Percentiles rank a stretch among this genome's conserved stretches.
phyloP scores from a whole-genome alignment of 495 filamentous ascomycete genomes.

The Aspergillus carlsbadensis region DNA sequence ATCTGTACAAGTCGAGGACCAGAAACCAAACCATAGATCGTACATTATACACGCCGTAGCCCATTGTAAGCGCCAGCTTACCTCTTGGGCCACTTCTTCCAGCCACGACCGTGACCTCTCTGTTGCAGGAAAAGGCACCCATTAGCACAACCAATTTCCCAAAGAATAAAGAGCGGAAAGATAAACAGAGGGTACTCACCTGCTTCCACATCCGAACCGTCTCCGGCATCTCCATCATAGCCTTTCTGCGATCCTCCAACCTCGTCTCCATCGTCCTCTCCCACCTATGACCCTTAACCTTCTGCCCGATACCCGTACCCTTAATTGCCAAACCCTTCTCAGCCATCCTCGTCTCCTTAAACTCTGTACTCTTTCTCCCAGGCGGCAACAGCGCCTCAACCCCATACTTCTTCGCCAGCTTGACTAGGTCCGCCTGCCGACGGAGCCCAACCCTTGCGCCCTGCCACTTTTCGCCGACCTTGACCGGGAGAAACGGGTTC shows the following conservation, averaged over 20 bases:
- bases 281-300: conserved; percentile 90
- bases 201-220: conserved; percentile 91
- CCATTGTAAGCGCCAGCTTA: conserved; percentile 21
- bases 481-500: conserved; percentile 75
- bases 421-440: conserved; percentile 87
- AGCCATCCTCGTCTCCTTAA: conserved; percentile 60
- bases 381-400: conserved; percentile 82
- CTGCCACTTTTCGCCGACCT: conserved; percentile 75
- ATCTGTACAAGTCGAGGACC: conserved; percentile 13
- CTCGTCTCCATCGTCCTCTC: conserved; percentile 81
- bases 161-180: neutral
- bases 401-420: conserved; percentile 75
- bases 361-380: conserved; percentile 72
- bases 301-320: conserved; percentile 89
- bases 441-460: conserved; percentile 78
- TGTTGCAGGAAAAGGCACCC: conserved; percentile 31
- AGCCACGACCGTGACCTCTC: conserved; percentile 82
- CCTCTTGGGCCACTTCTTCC: conserved; percentile 84
- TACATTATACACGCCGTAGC: conserved; percentile 29
- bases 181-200: conserved; percentile 48
- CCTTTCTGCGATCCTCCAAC: conserved; percentile 83
- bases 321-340: conserved; percentile 77
- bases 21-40: conserved; percentile 23
- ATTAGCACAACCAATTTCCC: conserved; percentile 20
- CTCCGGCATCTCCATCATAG: conserved; percentile 91